A percentile compares a stretch with the other conserved stretches of the same genome.
These are phyloP conservation scores for Senna siamea DNA, from an alignment of 306 rosid species.

Conservation along the genomic window DNA sequence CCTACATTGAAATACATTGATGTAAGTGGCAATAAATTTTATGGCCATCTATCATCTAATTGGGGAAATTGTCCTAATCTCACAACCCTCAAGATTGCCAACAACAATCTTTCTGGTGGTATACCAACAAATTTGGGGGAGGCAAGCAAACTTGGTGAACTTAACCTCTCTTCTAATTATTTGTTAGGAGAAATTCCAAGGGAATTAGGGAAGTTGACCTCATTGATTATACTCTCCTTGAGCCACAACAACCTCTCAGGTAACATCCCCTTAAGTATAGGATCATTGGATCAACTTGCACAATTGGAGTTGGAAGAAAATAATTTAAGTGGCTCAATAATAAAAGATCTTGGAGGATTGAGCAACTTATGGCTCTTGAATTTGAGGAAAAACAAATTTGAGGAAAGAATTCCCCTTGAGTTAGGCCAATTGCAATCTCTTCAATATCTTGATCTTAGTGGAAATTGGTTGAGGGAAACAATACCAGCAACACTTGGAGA, in stretches of 20 bases:
- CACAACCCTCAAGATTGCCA: neutral
- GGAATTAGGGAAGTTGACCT: neutral
- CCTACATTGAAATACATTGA: conserved; percentile 22
- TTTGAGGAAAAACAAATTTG: neutral
- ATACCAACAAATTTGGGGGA: conserved; percentile 30
- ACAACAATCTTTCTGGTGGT: conserved; percentile 30
- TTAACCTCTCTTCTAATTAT: neutral
- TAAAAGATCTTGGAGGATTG: neutral
- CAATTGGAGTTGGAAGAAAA: neutral
- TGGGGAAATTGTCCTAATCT: conserved; percentile 32
- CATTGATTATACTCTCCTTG: neutral
- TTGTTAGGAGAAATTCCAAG: neutral
- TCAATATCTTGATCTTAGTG: conserved; percentile 40
- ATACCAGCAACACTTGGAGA: conserved; percentile 37
- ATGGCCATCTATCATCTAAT: conserved; percentile 27
- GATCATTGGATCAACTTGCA: neutral
- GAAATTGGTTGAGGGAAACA: neutral
- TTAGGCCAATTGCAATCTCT: conserved; percentile 18
- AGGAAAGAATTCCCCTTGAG: neutral
- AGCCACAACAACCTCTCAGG: neutral
- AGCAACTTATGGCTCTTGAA: neutral
- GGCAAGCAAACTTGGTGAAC: conserved; percentile 21
- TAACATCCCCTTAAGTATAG: neutral
- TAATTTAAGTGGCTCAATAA: neutral
- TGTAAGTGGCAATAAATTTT: conserved; percentile 37